phyloP scores from a whole-genome alignment of 768 basidiomycete genomes.

The Suillus tomentosus region DNA sequence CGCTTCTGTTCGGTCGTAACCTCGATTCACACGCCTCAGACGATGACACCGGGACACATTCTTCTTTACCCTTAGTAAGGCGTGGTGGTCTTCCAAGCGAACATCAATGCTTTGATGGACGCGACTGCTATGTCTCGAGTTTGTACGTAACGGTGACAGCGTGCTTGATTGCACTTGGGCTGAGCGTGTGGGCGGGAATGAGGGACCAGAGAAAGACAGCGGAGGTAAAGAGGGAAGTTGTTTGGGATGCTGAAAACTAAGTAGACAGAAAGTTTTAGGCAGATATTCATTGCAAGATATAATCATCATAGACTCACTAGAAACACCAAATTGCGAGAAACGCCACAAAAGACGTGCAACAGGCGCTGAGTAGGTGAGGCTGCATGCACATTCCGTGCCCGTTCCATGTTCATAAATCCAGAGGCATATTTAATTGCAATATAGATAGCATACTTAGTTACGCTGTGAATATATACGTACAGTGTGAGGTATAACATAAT shows the following conservation, averaged over 20 bases:
- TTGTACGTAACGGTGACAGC: conserved; percentile 48
- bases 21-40: conserved; percentile 66
- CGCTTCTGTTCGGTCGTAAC: conserved; percentile 79
- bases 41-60: conserved; percentile 6
- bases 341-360: background rate
- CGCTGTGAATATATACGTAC: background rate
- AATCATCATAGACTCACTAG: background rate
- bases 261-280: conserved; percentile 3
- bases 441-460: background rate
- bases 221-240: conserved; percentile 31
- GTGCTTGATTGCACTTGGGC: conserved; percentile 36
- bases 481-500: background rate
- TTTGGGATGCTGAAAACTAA: conserved; percentile 25
- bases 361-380: conserved; percentile 3
- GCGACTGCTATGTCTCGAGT: conserved; percentile 60
- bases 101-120: conserved; percentile 58
- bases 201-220: conserved; percentile 35
- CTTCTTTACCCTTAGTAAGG: background rate
- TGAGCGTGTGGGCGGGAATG: conserved; percentile 41
- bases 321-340: background rate
- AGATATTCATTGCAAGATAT: background rate
- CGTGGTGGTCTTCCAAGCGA: conserved; percentile 27
- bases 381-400: background rate
- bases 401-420: background rate
- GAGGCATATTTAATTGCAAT: background rate